Percentiles rank a stretch among this genome's conserved stretches.
phyloP scores from a whole-genome alignment of 164 flowering plant genomes.

The Berberis thunbergii region DNA sequence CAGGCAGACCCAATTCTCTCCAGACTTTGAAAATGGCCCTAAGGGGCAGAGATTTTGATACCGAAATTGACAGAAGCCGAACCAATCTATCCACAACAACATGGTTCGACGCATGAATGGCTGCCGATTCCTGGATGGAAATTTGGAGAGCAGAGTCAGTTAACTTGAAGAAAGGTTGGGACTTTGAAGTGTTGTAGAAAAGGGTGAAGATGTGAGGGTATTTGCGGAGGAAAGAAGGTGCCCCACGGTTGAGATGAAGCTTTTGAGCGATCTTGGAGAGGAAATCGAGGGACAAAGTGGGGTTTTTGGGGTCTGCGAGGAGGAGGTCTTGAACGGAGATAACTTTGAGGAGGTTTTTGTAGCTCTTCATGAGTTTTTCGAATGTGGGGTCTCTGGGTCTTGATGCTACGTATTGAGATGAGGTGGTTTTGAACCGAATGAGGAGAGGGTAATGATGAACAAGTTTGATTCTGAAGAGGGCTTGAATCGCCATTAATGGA shows the following conservation, averaged over 20 bases:
- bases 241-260: slow-evolving; percentile 82
- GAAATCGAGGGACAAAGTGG: slow-evolving; percentile 50
- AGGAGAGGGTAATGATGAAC: neutral
- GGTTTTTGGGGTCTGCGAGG: slow-evolving; percentile 41
- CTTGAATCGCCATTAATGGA: slow-evolving; percentile 12
- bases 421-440: slow-evolving; percentile 36
- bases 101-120: slow-evolving; percentile 31
- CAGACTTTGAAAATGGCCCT: slow-evolving; percentile 79
- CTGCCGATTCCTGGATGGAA: slow-evolving; percentile 32
- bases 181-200: slow-evolving; percentile 29
- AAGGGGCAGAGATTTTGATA: slow-evolving; percentile 52
- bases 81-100: slow-evolving; percentile 45
- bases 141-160: slow-evolving; percentile 46
- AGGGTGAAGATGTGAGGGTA: slow-evolving; percentile 71
- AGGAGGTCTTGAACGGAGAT: slow-evolving; percentile 73
- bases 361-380: slow-evolving; percentile 75
- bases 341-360: slow-evolving; percentile 70
- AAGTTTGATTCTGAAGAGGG: slow-evolving; percentile 1
- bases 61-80: slow-evolving; percentile 60
- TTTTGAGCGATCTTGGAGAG: slow-evolving; percentile 65
- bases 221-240: slow-evolving; percentile 57
- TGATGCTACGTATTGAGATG: slow-evolving; percentile 52
- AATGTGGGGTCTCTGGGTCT: slow-evolving; percentile 69
- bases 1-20: slow-evolving; percentile 89
- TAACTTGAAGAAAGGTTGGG: slow-evolving; percentile 40